A percentile compares a stretch with the other conserved stretches of the same genome.
Conservation (phyloP, 495 filamentous ascomycete species). For the Melanomma pulvis-pyrius region DNA sequence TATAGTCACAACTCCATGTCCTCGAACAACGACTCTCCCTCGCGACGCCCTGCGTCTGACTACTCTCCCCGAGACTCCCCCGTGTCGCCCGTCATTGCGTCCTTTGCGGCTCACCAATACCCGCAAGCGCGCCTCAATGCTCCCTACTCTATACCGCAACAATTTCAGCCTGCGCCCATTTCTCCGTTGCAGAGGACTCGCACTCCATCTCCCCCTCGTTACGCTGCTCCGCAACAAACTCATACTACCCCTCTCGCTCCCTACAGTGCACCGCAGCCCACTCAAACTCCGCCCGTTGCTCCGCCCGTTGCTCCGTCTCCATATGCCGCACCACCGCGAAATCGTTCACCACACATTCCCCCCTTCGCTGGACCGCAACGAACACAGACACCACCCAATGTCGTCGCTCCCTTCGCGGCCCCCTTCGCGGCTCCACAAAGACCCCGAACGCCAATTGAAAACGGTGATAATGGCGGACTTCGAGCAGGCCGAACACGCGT, state of each 20-base stretch:
- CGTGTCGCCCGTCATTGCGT: background rate
- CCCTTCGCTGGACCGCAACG: background rate
- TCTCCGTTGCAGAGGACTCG: too few relatives aligned
- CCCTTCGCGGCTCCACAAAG: slow-evolving; percentile 1
- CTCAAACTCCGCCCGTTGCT: background rate
- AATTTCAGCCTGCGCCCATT: background rate
- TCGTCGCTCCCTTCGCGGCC: background rate
- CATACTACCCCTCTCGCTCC: background rate
- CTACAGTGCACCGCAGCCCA: background rate
- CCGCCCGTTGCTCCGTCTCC: background rate
- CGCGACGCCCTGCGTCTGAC: background rate
- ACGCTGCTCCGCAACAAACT: background rate
- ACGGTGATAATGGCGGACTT: background rate
- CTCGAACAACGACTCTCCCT: background rate
- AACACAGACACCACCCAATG: background rate
- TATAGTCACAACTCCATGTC: slow-evolving; percentile 30
- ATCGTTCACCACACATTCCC: background rate
- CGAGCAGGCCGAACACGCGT: slow-evolving; percentile 14
- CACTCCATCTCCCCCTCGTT: background rate
- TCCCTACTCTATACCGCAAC: background rate
- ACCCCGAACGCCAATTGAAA: slow-evolving; percentile 11
- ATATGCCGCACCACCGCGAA: background rate
- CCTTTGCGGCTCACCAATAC: background rate
- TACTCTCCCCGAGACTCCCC: background rate
- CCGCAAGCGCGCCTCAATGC: background rate